Evolutionary conservation across 805 yeast genomes (phyloP).

Genomic region (Cyberlindnera mrakii): DNA sequence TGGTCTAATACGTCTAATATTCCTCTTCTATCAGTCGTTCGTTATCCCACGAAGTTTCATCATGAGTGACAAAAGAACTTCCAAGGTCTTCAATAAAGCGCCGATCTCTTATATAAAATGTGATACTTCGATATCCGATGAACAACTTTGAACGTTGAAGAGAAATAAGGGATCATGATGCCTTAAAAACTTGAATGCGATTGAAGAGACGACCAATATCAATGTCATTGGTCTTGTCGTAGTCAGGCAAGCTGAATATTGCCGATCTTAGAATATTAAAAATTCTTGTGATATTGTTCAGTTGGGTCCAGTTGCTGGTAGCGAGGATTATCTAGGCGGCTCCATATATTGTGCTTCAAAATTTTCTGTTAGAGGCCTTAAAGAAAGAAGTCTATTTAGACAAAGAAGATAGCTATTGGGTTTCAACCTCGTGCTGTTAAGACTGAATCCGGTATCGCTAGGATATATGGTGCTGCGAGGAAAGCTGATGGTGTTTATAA

Average conservation of each 20-base stretch:
- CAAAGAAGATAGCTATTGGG: constrained; percentile 60
- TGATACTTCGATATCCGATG: no score
- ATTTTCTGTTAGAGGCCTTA: constrained; percentile 65
- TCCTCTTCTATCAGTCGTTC: no score
- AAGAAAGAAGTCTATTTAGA: constrained; percentile 73
- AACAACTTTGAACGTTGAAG: no score
- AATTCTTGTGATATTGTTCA: constrained; percentile 70
- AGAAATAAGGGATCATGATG: no score
- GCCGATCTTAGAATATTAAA: constrained; percentile 61
- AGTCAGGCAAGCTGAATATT: constrained; percentile 76
- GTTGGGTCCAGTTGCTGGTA: constrained; percentile 73
- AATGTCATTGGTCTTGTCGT: constrained; percentile 84
- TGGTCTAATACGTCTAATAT: no score
- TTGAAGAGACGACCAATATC: constrained; percentile 73
- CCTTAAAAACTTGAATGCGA: no score
- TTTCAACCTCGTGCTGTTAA: constrained; percentile 68
- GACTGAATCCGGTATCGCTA: constrained; percentile 56
- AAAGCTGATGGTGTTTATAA: constrained; percentile 53
- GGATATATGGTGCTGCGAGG: constrained; percentile 51
- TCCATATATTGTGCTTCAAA: constrained; percentile 73
- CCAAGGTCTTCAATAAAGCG: no score
- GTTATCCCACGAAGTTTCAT: no score
- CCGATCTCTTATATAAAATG: no score
- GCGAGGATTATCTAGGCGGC: constrained; percentile 76
- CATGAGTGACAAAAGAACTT: no score